A percentile compares a stretch with the other conserved stretches of the same genome.
Conservation (phyloP, 2,329 filamentous ascomycete genomes). For the Sphaceloma murrayae region DNA sequence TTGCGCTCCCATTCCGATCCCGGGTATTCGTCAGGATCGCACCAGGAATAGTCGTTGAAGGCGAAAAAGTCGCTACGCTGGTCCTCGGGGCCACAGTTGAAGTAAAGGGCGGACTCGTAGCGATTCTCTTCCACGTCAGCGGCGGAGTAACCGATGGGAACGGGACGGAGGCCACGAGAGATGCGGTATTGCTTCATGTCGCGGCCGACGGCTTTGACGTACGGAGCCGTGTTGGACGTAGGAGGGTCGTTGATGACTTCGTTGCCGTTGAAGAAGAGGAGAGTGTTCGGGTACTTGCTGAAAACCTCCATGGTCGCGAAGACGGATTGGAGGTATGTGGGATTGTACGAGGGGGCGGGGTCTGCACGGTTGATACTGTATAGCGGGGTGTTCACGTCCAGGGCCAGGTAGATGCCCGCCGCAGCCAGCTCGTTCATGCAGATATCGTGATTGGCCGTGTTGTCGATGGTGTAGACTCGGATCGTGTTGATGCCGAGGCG, state of each 20-base stretch:
- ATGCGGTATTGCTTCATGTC: conserved; percentile 75
- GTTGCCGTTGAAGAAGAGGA: conserved; percentile 75
- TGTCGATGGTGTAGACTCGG: conserved; percentile 88
- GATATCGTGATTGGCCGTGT: conserved; percentile 66
- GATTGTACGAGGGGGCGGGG: conserved; percentile 74
- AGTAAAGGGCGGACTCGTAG: conserved; percentile 72
- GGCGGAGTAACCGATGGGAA: conserved; percentile 72
- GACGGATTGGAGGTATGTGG: conserved; percentile 71
- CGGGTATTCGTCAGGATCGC: conserved; percentile 58
- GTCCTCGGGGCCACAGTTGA: conserved; percentile 84
- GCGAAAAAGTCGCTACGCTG: conserved; percentile 81
- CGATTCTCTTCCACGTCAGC: conserved; percentile 81
- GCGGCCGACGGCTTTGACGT: conserved; percentile 61
- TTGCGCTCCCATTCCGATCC: conserved; percentile 76
- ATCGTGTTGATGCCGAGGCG: conserved; percentile 82
- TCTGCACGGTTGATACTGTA: conserved; percentile 76
- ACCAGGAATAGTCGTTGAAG: conserved; percentile 87
- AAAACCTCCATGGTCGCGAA: conserved; percentile 86
- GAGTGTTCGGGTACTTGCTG: conserved; percentile 70
- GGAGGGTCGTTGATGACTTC: conserved; percentile 59
- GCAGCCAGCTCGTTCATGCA: conserved; percentile 76
- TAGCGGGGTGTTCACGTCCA: conserved; percentile 83
- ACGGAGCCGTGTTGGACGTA: conserved; percentile 58
- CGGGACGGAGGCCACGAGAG: conserved; percentile 55
- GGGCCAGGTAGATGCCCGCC: conserved; percentile 82